phyloP scores from a whole-genome alignment of 2,329 filamentous ascomycete genomes.

The Aspergillus puulaauensis region DNA sequence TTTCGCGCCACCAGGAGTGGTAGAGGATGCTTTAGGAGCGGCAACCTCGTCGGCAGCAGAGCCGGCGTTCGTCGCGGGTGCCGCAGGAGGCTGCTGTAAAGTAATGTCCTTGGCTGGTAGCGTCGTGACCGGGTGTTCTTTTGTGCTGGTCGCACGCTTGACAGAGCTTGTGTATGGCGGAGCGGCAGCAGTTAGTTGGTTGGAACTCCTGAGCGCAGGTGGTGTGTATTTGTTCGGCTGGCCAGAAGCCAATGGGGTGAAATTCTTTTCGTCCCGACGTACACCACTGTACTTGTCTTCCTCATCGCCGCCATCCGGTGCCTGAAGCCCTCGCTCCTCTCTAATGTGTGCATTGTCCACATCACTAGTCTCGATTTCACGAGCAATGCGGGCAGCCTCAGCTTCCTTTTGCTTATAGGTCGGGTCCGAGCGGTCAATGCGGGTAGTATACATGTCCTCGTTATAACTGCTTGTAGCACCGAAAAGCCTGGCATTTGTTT shows the following conservation, averaged over 20 bases:
- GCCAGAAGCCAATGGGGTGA: conserved; percentile 64
- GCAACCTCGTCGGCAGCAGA: conserved; percentile 23
- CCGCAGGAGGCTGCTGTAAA: conserved; percentile 17
- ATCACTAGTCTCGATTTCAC: conserved; percentile 79
- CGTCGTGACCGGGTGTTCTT: conserved; percentile 42
- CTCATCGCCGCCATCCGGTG: conserved; percentile 71
- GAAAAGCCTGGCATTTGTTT: conserved; percentile 81
- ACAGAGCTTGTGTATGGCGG: conserved; percentile 84
- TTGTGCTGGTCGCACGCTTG: conserved; percentile 76
- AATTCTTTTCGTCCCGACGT: conserved; percentile 62
- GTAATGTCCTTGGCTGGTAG: conserved; percentile 27
- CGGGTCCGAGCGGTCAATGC: conserved; percentile 80
- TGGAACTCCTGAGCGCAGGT: conserved; percentile 77
- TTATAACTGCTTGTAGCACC: conserved; percentile 88
- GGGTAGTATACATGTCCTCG: conserved; percentile 91
- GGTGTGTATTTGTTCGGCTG: conserved; percentile 79
- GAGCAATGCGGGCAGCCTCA: conserved; percentile 77
- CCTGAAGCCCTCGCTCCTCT: conserved; percentile 77
- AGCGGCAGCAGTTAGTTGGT: conserved; percentile 70
- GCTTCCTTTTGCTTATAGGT: conserved; percentile 76
- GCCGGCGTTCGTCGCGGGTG: conserved; percentile 21
- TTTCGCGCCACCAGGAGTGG: conserved; percentile 46
- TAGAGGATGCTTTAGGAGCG: conserved; percentile 22
- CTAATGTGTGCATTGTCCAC: conserved; percentile 79
- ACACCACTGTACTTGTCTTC: conserved; percentile 98